phyloP scores from a whole-genome alignment of 139 green algal genomes.

The Gonium pectorale region DNA sequence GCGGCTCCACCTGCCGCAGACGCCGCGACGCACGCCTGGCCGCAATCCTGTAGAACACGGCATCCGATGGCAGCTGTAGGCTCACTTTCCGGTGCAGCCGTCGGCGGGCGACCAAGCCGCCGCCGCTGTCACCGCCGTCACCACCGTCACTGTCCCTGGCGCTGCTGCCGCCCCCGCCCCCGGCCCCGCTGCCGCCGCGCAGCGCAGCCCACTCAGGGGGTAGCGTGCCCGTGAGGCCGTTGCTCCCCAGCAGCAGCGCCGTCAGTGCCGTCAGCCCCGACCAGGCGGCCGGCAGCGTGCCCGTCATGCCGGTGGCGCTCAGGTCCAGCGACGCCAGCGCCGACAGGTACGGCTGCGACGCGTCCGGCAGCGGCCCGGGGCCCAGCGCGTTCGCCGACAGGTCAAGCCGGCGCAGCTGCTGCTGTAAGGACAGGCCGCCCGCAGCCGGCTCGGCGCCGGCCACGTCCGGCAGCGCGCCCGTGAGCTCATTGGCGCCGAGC shows the following conservation, averaged over 20 bases:
- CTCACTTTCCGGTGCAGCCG: no score
- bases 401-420: constrained; percentile 7
- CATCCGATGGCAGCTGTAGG: no score
- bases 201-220: constrained; percentile 2
- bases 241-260: background rate
- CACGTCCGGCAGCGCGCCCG: background rate
- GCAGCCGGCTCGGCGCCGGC: background rate
- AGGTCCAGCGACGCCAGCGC: constrained; percentile 29
- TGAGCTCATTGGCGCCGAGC: background rate
- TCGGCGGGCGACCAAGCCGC: no score
- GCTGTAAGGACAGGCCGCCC: background rate
- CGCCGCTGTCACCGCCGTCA: background rate
- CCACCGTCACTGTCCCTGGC: no score
- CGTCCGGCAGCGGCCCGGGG: background rate
- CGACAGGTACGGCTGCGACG: constrained; percentile 21
- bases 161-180: no score
- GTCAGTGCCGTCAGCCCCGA: constrained; percentile 12
- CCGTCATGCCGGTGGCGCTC: background rate
- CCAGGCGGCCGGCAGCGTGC: constrained; percentile 24
- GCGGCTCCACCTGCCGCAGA: no score
- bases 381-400: constrained; percentile 8
- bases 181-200: background rate
- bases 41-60: no score
- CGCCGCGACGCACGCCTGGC: no score
- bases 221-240: constrained; percentile 26